Evolutionary conservation across 2,329 filamentous ascomycete genomes (phyloP).

Genomic region (Trichoderma citrinoviride): DNA sequence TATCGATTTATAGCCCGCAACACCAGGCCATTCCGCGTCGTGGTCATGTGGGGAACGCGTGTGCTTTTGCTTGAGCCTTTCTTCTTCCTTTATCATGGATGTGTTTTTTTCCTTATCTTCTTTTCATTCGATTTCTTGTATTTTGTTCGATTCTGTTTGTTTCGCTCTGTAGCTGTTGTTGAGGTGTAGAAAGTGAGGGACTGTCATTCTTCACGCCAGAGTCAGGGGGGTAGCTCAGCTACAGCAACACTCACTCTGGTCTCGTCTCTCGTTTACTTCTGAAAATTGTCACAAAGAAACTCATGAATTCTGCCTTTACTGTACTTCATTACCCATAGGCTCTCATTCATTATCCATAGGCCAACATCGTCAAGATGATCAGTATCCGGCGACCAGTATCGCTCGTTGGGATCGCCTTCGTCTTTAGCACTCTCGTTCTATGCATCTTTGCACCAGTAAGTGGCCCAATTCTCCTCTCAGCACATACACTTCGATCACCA

Average conservation of each 20-base stretch:
- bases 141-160: neutral
- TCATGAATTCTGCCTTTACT: neutral
- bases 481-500: neutral
- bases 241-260: no score
- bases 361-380: neutral
- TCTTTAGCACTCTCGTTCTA: conserved; percentile 22
- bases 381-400: neutral
- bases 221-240: no score
- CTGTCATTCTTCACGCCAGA: no score
- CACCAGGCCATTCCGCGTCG: neutral
- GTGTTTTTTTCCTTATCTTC: neutral
- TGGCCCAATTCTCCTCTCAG: neutral
- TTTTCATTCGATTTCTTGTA: neutral
- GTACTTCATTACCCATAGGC: neutral
- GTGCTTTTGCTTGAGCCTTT: neutral
- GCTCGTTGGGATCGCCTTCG: conserved; percentile 10
- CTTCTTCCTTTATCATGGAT: neutral
- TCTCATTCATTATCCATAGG: neutral
- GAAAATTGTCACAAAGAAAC: no score
- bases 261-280: no score
- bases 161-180: no score
- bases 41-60: neutral
- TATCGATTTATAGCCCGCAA: neutral
- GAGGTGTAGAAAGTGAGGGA: no score
- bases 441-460: conserved; percentile 21